Conservation (phyloP, 495 filamentous ascomycete species). For the Melanomma pulvis-pyrius region DNA sequence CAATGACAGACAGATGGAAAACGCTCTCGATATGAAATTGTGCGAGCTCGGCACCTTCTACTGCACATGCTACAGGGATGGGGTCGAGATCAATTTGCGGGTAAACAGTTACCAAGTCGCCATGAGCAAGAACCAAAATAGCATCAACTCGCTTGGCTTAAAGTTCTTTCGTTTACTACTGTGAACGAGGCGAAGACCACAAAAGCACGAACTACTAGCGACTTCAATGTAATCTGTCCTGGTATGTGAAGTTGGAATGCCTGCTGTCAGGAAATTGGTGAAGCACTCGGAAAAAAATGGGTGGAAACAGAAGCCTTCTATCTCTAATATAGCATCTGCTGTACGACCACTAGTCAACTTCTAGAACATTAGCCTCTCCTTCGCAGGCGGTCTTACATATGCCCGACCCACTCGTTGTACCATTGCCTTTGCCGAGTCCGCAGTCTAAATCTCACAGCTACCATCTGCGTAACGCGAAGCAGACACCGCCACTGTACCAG, state of each 20-base stretch:
- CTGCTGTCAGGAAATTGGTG: background rate
- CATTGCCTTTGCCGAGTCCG: background rate
- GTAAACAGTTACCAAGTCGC: conserved; percentile 6
- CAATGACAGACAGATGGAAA: background rate
- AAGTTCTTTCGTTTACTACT: background rate
- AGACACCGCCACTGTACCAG: background rate
- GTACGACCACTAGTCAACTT: background rate
- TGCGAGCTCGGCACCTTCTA: background rate
- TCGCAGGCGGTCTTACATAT: background rate
- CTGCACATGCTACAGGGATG: background rate
- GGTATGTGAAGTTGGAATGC: background rate
- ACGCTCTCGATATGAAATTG: background rate
- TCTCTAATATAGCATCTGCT: background rate
- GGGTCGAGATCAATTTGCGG: conserved; percentile 5
- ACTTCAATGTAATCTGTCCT: no score
- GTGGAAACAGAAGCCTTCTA: no score
- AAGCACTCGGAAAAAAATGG: no score
- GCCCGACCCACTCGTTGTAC: background rate
- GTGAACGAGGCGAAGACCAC: background rate
- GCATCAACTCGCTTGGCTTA: background rate
- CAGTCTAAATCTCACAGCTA: background rate
- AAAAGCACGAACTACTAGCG: background rate
- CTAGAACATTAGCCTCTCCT: background rate
- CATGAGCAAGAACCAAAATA: conserved; percentile 7
- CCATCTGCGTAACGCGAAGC: background rate